Conservation (phyloP, 2,329 filamentous ascomycete species). For the Xylariaceae sp. region DNA sequence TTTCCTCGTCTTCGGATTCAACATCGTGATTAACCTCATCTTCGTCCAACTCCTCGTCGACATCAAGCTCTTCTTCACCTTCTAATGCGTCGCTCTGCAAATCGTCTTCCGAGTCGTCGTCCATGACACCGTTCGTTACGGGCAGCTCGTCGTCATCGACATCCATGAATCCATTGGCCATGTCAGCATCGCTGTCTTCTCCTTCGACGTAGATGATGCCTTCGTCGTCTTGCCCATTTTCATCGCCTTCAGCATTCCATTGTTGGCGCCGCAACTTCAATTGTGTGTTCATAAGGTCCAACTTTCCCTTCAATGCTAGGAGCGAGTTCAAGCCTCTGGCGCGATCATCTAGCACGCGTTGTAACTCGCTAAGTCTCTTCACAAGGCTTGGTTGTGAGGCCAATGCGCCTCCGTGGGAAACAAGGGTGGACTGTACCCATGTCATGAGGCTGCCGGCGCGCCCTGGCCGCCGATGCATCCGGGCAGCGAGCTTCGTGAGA, state of each 20-base stretch:
- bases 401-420: slow-evolving; percentile 86
- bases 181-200: slow-evolving; percentile 54
- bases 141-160: slow-evolving; percentile 56
- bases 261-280: slow-evolving; percentile 73
- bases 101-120: slow-evolving; percentile 56
- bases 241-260: slow-evolving; percentile 48
- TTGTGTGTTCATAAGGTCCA: slow-evolving; percentile 90
- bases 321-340: slow-evolving; percentile 76
- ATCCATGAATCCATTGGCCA: slow-evolving; percentile 42
- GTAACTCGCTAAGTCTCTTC: slow-evolving; percentile 69
- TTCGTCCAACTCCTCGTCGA: slow-evolving; percentile 48
- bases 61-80: slow-evolving; percentile 44
- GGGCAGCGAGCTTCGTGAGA: slow-evolving; percentile 77
- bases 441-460: slow-evolving; percentile 85
- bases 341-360: slow-evolving; percentile 82
- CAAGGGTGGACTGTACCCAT: slow-evolving; percentile 93
- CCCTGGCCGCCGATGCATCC: slow-evolving; percentile 80
- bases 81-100: slow-evolving; percentile 38
- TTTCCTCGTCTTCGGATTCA: slow-evolving; percentile 53
- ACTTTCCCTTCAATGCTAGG: slow-evolving; percentile 84
- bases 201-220: slow-evolving; percentile 84
- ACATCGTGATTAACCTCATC: slow-evolving; percentile 56
- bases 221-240: slow-evolving; percentile 53
- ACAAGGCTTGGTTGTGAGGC: slow-evolving; percentile 81
- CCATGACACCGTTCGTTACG: slow-evolving; percentile 48